Evolutionary conservation across 2,329 filamentous ascomycete genomes (phyloP), one percentile per base, ranked within the genome.

Genomic region (Tolypocladium amazonense): DNA sequence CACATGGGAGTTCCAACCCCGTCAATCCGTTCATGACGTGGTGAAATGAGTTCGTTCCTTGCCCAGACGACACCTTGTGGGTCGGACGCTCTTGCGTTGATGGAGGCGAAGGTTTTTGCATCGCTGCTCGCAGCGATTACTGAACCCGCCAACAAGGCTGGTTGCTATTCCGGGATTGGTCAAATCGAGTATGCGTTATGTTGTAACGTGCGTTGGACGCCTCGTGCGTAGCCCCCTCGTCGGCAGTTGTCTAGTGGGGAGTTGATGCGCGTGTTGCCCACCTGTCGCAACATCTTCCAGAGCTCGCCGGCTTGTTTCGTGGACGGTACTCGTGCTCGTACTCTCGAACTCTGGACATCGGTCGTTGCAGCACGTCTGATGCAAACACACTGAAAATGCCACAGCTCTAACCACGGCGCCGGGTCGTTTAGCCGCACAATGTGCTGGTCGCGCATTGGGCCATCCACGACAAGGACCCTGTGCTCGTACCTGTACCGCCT

Each of bases 371-470:
- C 4, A 27, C 15, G 37, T 20, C 56, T 39, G 56, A 50, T 33
- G 41, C 56, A 58, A 37, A 6, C 20, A 15, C 35, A 35, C 39
- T 53, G 52, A 8, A 25, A n/a, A 59, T 25, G 27, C 12, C 33
- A 30, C n/a, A 25, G 25, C 25, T 56, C 58, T 56, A 60, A 60
- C 56, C 62, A 60, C 45, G 55, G 56, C 50, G 58, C 55, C 58
- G 60, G 61, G 60, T 61, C 58, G 53, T 54, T 54, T 52, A 50
- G 57, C 58, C 47, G 60, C 56, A 53, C 25, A 27, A 50, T 35
- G 41, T 37, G 37, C 41, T 47, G 60, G 56, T 33, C 47, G 58
- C 43, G 50, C 47, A 43, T 47, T 56, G 54, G 58, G 45, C 39
- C 37, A 37, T 45, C 50, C 54, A 15, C 53, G 57, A 33, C 60